Percentiles rank a stretch among this genome's conserved stretches.
These are phyloP conservation scores for Naganishia randhawae DNA, from an alignment of 768 basidiomycete genomes.

Conservation along the genomic window DNA sequence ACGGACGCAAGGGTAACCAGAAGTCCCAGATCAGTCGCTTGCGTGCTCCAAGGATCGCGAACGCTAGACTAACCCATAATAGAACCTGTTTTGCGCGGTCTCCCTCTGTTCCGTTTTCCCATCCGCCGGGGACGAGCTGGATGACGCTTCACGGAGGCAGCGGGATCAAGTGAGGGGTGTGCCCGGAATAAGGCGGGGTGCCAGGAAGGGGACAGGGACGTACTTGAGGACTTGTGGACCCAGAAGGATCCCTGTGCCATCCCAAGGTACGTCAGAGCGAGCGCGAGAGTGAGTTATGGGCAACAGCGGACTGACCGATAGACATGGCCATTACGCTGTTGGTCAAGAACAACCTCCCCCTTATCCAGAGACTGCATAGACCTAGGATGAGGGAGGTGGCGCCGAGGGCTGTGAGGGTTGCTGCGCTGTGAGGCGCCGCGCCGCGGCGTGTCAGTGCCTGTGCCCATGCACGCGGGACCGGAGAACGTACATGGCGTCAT, in stretches of 20 bases:
- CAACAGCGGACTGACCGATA: conserved; percentile 25
- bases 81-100: conserved; percentile 27
- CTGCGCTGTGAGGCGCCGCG: not conserved
- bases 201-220: not conserved
- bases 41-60: not conserved
- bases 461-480: too few relatives aligned
- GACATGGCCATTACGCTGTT: conserved; percentile 30
- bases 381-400: conserved; percentile 30
- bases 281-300: not conserved
- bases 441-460: too few relatives aligned
- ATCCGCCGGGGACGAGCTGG: conserved; percentile 29
- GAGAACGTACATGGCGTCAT: conserved; percentile 4
- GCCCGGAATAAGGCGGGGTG: not conserved
- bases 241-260: conserved; percentile 29
- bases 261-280: too few relatives aligned
- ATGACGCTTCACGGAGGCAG: conserved; percentile 22
- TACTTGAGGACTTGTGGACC: conserved; percentile 30
- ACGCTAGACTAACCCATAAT: conserved; percentile 29
- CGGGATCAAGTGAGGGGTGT: not conserved
- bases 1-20: not conserved
- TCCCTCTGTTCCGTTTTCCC: conserved; percentile 29
- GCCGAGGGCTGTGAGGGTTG: conserved; percentile 10
- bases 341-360: conserved; percentile 32
- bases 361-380: conserved; percentile 27
- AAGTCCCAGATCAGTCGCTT: too few relatives aligned